phyloP scores from a whole-genome alignment of 306 rosid genomes.

The Elaeagnus macrophylla region DNA sequence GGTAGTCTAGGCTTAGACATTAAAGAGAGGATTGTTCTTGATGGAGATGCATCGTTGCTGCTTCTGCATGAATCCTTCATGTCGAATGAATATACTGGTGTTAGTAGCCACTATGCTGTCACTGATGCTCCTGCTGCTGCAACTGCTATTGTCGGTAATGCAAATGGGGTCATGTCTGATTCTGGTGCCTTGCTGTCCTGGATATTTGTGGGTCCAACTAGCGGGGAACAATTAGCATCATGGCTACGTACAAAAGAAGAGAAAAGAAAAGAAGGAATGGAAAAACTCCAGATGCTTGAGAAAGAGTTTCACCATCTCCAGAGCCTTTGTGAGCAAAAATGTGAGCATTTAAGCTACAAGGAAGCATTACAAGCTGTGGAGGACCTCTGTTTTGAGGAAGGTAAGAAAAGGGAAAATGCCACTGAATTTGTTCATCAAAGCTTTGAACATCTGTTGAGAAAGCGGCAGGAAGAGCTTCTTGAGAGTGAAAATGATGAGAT shows the following conservation, averaged over 20 bases:
- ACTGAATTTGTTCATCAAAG: slow-evolving; percentile 54
- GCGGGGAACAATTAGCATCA: slow-evolving; percentile 66
- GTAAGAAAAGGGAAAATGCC: slow-evolving; percentile 62
- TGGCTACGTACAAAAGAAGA: slow-evolving; percentile 73
- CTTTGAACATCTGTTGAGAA: slow-evolving; percentile 63
- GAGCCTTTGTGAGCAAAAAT: slow-evolving; percentile 72
- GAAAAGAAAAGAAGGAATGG: slow-evolving; percentile 53
- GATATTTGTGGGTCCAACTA: slow-evolving; percentile 59
- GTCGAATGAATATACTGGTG: slow-evolving; percentile 31
- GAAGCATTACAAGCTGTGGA: slow-evolving; percentile 74
- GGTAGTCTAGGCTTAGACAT: slow-evolving; percentile 40
- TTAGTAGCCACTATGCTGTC: slow-evolving; percentile 28
- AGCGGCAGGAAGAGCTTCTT: slow-evolving; percentile 70
- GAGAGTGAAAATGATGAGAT: slow-evolving; percentile 54
- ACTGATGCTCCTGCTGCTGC: slow-evolving; percentile 31
- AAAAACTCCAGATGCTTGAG: slow-evolving; percentile 63
- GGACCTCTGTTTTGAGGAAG: slow-evolving; percentile 82
- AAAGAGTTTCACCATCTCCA: slow-evolving; percentile 74
- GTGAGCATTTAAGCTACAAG: slow-evolving; percentile 60
- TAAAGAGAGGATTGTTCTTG: slow-evolving; percentile 68
- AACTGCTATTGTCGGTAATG: slow-evolving; percentile 23
- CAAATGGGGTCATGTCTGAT: slow-evolving; percentile 32
- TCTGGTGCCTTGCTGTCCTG: slow-evolving; percentile 58
- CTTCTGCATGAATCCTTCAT: slow-evolving; percentile 64
- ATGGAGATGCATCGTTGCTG: slow-evolving; percentile 67